Evolutionary conservation across 1,284 basidiomycete species (phyloP).

Genomic region (Schizophyllum commune): DNA sequence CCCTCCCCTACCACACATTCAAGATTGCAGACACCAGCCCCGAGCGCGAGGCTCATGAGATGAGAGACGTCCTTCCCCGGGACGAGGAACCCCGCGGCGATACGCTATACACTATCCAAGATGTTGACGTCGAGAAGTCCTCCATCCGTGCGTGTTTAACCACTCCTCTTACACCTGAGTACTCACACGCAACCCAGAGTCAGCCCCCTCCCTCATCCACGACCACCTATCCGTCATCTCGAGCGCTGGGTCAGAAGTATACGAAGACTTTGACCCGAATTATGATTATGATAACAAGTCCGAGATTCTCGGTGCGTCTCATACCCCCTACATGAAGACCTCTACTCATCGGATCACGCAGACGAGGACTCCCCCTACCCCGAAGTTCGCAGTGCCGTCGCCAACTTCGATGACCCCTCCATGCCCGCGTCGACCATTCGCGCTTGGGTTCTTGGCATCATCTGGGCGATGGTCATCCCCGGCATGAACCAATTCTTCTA

Average conservation of each 20-base stretch:
- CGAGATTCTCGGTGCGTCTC: slow-evolving; percentile 3
- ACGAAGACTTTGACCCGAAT: slow-evolving; percentile 8
- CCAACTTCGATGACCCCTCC: slow-evolving; percentile 53
- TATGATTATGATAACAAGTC: background rate
- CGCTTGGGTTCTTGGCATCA: background rate
- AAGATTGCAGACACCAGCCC: background rate
- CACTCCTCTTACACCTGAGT: background rate
- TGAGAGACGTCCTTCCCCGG: background rate
- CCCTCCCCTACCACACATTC: background rate
- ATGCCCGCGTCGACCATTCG: slow-evolving; percentile 39
- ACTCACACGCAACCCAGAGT: background rate
- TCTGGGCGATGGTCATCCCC: slow-evolving; percentile 25
- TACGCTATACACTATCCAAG: background rate
- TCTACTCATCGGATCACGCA: slow-evolving; percentile 2
- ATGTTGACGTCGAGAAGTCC: background rate
- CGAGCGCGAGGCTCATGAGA: background rate
- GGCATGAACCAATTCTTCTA: slow-evolving; percentile 54
- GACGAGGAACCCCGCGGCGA: background rate
- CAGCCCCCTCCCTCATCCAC: background rate
- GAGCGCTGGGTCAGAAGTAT: background rate
- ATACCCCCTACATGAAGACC: background rate
- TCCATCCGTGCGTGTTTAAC: background rate
- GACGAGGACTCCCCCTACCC: slow-evolving; percentile 44
- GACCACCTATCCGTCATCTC: background rate
- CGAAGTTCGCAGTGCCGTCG: slow-evolving; percentile 60